Base-by-base conservation (phyloP, 495 filamentous ascomycete species). In the Monascus purpureus region DNA sequence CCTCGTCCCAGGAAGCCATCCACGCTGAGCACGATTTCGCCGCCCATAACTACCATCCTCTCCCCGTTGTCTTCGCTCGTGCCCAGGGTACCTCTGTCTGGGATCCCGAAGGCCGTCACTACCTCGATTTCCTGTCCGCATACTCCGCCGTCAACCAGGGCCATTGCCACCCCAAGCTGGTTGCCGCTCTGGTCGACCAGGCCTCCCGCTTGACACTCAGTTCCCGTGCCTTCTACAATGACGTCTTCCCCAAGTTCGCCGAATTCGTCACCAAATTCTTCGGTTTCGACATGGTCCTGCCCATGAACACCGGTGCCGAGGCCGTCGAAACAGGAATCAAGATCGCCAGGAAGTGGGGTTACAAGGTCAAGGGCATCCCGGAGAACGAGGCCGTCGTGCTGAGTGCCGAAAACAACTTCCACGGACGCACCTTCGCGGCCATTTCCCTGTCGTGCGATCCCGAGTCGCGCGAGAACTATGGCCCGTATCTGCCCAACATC, bases 71-170 rank as follows among this genome's bases (percentile, higher is more conserved):
- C 38, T 88, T 93, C 50, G 67, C 87, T 15, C 74, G 73, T 22
- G 87, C 82, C 15, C 67, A 75, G 37, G 90, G 92, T 8, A 80
- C 73, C 43, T 73, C 75, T 34, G 92, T 96, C 32, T 96, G 88
- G 88, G 90, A 99, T 50, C 90, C 90, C 12, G 92, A 96, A 66
- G 86, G 84, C 50, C 86, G 82, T 44, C 78, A 90, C 49, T 99
- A 99, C 57, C 77, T 96, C 43, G 90, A 99, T 58, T 96, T 93
- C 67, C 74, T 99, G 30, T 93, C 86, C 28, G 92, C 90, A 34
- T 99, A 99, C 70, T 87, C 80, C 31, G 90, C 90, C 30, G 84
- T 99, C 50, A 99, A 99, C 61, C 90, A 99, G 55, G 90, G 90
- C 37, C 90, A 99, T 60, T 99, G 88, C 51, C 92, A 99, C 62